A percentile compares a stretch with the other conserved stretches of the same genome.
phyloP scores from a whole-genome alignment of 2,329 filamentous ascomycete species.

The Aureobasidium melanogenum region DNA sequence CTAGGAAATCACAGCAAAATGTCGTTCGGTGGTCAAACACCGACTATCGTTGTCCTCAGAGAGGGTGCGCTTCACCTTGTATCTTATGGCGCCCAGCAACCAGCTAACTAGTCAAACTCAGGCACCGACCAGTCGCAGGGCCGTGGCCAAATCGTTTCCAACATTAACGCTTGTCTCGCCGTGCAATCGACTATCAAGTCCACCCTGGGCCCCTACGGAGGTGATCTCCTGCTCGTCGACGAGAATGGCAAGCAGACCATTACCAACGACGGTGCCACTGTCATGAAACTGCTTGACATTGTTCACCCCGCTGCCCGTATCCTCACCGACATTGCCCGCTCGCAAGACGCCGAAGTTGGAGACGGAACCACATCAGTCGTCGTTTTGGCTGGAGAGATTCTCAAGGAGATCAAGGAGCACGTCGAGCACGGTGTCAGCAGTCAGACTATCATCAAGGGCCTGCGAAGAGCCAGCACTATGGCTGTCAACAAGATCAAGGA shows the following conservation, averaged over 20 bases:
- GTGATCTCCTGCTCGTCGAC: conserved; percentile 91
- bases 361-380: conserved; percentile 97
- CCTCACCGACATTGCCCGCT: conserved; percentile 95
- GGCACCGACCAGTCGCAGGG: conserved; percentile 97
- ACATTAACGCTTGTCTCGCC: conserved; percentile 96
- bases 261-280: conserved; percentile 96
- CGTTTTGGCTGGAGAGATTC: conserved; percentile 90
- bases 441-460: conserved; percentile 93
- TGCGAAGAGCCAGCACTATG: conserved; percentile 78
- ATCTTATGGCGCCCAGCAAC: conserved; percentile 2
- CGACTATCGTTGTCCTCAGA: conserved; percentile 95
- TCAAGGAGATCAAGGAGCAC: conserved; percentile 93
- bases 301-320: conserved; percentile 95
- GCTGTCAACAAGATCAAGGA: conserved; percentile 99
- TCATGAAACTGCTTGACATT: conserved; percentile 99
- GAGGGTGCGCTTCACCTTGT: conserved; percentile 59
- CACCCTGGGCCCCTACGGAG: conserved; percentile 92
- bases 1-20: conserved; percentile 37
- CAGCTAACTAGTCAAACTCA: conserved; percentile 30
- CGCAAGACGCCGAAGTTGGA: conserved; percentile 97
- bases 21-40: conserved; percentile 96
- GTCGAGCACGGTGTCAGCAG: conserved; percentile 96
- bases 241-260: conserved; percentile 94
- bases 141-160: conserved; percentile 91
- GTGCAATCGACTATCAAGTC: conserved; percentile 94